Percentiles rank a stretch among this genome's conserved stretches.
Evolutionary conservation across 371 early-diverging fungal species (phyloP).

Genomic region (Apophysomyces variabilis): DNA sequence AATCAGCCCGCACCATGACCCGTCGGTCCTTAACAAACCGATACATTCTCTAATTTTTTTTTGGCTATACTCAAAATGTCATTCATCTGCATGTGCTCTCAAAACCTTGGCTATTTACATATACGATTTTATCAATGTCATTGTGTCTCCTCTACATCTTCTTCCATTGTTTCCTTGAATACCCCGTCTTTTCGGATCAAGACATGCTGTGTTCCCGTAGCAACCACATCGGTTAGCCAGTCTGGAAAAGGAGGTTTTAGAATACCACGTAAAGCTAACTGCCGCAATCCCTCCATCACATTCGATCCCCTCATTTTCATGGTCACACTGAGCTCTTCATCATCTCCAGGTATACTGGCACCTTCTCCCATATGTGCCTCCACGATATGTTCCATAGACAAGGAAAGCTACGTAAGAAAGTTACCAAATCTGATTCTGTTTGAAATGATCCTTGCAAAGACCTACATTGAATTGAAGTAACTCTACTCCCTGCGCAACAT

Average conservation of each 20-base stretch:
- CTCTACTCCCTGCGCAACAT: slow-evolving; percentile 16
- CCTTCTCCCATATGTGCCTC: slow-evolving; percentile 4
- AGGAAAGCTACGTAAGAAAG: not conserved
- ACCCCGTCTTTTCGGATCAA: slow-evolving; percentile 26
- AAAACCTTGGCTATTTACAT: not conserved
- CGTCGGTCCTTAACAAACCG: too few relatives aligned
- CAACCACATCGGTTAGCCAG: slow-evolving; percentile 43
- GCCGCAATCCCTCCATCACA: slow-evolving; percentile 56
- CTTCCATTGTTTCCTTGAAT: slow-evolving; percentile 13
- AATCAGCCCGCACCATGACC: too few relatives aligned
- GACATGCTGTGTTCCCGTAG: slow-evolving; percentile 22
- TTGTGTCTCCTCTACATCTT: slow-evolving; percentile 16
- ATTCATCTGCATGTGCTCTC: too few relatives aligned
- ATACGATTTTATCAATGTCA: not conserved
- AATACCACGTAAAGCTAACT: slow-evolving; percentile 41
- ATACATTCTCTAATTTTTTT: too few relatives aligned
- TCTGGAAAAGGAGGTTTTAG: slow-evolving; percentile 43
- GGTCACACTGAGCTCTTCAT: slow-evolving; percentile 19
- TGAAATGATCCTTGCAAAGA: not conserved
- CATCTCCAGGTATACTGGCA: slow-evolving; percentile 2
- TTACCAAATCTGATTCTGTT: not conserved
- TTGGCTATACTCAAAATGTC: too few relatives aligned
- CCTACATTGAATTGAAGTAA: slow-evolving; percentile 28
- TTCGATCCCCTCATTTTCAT: slow-evolving; percentile 50
- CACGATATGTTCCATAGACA: slow-evolving; percentile 11